Conservation (phyloP, 768 basidiomycete genomes). For the Pisolithus tinctorius region DNA sequence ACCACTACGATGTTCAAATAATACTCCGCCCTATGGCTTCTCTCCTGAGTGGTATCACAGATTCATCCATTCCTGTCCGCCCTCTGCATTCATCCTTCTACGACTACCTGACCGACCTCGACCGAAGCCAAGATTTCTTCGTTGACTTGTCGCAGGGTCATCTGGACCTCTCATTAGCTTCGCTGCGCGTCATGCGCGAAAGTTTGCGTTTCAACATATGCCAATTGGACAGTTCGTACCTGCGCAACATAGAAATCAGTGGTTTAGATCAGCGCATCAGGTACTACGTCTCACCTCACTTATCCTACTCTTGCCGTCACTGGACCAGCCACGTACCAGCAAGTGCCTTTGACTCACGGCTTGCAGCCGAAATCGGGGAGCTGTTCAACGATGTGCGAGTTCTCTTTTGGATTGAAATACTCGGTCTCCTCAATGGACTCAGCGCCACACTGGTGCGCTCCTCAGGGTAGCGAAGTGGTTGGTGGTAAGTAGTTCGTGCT, state of each 20-base stretch:
- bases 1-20: constrained; percentile 4
- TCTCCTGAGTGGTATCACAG: constrained; percentile 14
- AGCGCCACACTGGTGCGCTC: constrained; percentile 1
- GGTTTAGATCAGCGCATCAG: constrained; percentile 12
- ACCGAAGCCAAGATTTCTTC: constrained; percentile 17
- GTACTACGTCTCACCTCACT: constrained; percentile 19
- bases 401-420: constrained; percentile 34
- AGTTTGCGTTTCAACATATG: constrained; percentile 37
- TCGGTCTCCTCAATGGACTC: constrained; percentile 14
- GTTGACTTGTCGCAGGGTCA: constrained; percentile 7
- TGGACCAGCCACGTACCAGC: constrained; percentile 28
- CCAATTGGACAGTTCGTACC: constrained; percentile 27
- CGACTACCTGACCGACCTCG: constrained; percentile 24
- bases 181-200: constrained; percentile 25
- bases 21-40: constrained; percentile 17
- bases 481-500: neutral
- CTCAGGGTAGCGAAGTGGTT: neutral
- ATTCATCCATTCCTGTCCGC: constrained; percentile 15
- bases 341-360: constrained; percentile 6
- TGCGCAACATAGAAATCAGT: constrained; percentile 21
- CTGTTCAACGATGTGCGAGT: constrained; percentile 19
- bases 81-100: constrained; percentile 31
- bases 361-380: constrained; percentile 9
- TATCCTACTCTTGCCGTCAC: constrained; percentile 32
- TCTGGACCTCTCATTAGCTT: constrained; percentile 18